Base-by-base conservation (phyloP, 345 rosid species). In the Rhizophora mangle region DNA sequence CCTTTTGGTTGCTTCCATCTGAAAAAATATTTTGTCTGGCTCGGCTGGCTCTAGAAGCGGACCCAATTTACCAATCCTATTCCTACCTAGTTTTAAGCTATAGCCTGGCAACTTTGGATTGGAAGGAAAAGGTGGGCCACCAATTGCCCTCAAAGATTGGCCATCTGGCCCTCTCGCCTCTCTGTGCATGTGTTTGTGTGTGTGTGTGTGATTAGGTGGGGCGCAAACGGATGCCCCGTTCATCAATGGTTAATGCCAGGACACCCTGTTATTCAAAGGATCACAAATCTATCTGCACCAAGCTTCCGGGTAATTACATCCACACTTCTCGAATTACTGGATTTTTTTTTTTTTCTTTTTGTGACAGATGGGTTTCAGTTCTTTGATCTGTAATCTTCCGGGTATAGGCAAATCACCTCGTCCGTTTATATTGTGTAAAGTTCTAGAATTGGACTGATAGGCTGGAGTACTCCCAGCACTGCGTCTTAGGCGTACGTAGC, bases 1-100 rank as follows among this genome's bases (percentile, higher is more conserved):
- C 64, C 74, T 79, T 82, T 77, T 72, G 79, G 60, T 67, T 74
- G 21, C 76, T 64, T 77, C 71, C 80, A 64, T 72, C 65, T 61
- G 72, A 69, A 74, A 51, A 68, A 60, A 11, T n/a, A 18, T 56
- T 56, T 70, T 76, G 71, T 69, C 74, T 81, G 62, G 69, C 70
- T 65, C 46, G 52, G 51, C 37, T 51, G 57, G 51, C 37, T 56
- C 76, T 39, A 21, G 56, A 32, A 47, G 64, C 58, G 66, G 68
- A 49, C 73, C 78, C 65, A 30, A 67, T 80, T 80, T 65, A 74
- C 72, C 82, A 63, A 73, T 77, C 75, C 74, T 68, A 56, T 67
- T 77, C 73, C 74, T 71, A 52, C 64, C 61, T 53, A 13, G 74
- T 62, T 63, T 64, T 0, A 63, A 60, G 79, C 80, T 72, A 8